Base-by-base conservation (phyloP, 768 basidiomycete genomes). In the Mrakia gelida region DNA sequence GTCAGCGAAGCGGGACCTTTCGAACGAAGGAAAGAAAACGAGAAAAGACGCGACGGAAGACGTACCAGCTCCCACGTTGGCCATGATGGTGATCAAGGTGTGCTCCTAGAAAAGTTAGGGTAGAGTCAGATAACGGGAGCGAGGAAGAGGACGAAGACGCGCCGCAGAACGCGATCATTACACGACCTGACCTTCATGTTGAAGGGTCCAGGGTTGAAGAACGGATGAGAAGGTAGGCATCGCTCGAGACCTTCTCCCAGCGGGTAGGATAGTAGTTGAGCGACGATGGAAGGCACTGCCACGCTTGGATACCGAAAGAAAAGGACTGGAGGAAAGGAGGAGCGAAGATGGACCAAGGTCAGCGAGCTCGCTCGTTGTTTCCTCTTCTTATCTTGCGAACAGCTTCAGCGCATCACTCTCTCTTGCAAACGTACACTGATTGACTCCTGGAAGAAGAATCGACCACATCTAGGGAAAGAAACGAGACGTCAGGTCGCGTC, bases 71-170 rank as follows among this genome's bases (percentile, higher is more conserved):
- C 85, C 80, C 1, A 85, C 83, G 84, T 95, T 96, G 13, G 93
- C 91, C 94, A 97, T 97, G 84, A 97, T 94, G 83, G 88, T 92
- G 52, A 95, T 91, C 28, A 93, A 86, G 15, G 92, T 91, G 82
- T 96, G 94, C 82, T 97, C 94, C 85, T 45, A 43, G 41, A 43
- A 11, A 43, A 43, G 41, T 43, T 5, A 43, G 41, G 45, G 15
- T 6, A 15, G 45, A 45, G 45, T 45, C 45, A 15, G 45, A 45
- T 11, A 45, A 45, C 1, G 38, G 38, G 38, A 38, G 38, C 38
- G 45, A 45, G 45, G 45, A 45, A 15, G 45, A 45, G 11, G 15
- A 45, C 7, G 3, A 38, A 45, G 11, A 45, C 45, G 45, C 45
- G 45, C 9, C 7, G 45, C 45, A 15, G 11, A 10, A 45, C 15